phyloP scores from a whole-genome alignment of 1,139 yeast species.

The Trichomonascaceae sp. region DNA sequence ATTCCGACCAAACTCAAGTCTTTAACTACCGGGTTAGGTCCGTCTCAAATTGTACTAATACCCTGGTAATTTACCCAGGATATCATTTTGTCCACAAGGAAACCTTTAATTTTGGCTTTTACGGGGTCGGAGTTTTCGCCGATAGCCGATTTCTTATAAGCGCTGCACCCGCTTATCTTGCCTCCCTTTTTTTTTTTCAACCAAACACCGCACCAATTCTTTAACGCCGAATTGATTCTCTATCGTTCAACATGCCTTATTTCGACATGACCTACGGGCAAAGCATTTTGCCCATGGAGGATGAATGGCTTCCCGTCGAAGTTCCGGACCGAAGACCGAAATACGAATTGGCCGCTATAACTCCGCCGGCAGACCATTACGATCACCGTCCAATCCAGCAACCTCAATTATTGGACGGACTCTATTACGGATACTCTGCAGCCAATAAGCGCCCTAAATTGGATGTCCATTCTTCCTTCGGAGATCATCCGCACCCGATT shows the following conservation, averaged over 20 bases:
- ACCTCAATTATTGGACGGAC: neutral
- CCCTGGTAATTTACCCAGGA: neutral
- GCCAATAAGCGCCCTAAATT: neutral
- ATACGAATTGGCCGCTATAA: neutral
- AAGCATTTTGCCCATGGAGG: neutral
- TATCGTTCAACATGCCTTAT: neutral
- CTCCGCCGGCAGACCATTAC: neutral
- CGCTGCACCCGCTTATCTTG: neutral
- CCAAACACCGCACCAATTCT: neutral
- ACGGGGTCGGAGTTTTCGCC: neutral
- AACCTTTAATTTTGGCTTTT: neutral
- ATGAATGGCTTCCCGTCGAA: neutral
- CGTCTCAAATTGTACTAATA: neutral
- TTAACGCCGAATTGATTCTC: neutral
- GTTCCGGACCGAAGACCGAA: neutral
- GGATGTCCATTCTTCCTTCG: neutral
- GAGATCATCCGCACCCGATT: neutral
- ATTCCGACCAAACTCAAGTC: neutral
- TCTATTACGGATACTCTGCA: neutral
- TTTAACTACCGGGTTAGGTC: neutral
- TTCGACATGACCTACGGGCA: neutral
- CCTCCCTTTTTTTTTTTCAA: neutral
- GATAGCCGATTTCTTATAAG: neutral
- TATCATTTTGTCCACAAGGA: neutral
- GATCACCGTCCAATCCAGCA: neutral